phyloP scores from a whole-genome alignment of 768 basidiomycete genomes.

The Boletus coccyginus region DNA sequence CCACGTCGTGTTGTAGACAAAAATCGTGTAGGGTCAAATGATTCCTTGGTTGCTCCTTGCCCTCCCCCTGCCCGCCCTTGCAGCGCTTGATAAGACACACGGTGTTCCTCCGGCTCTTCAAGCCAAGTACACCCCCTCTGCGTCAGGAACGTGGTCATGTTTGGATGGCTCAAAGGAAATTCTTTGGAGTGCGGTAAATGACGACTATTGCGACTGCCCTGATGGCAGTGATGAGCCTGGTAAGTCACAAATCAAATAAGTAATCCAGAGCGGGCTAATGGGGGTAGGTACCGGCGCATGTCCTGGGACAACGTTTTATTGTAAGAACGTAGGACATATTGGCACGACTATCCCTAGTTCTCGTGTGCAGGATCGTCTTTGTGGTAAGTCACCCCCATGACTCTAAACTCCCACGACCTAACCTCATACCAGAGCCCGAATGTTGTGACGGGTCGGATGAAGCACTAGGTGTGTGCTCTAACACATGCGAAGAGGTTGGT shows the following conservation, averaged over 20 bases:
- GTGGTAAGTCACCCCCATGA: conserved; percentile 55
- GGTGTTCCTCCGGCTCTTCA: conserved; percentile 58
- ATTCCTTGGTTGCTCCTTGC: conserved; percentile 47
- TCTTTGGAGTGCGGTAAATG: conserved; percentile 79
- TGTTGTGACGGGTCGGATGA: conserved; percentile 99
- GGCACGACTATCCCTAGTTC: conserved; percentile 76
- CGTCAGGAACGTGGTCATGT: conserved; percentile 68
- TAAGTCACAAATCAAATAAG: conserved; percentile 23
- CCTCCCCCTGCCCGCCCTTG: conserved; percentile 39
- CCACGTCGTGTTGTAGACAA: conserved; percentile 2
- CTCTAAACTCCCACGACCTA: conserved; percentile 1
- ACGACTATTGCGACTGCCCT: conserved; percentile 91
- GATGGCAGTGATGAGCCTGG: conserved; percentile 98
- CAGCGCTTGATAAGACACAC: conserved; percentile 45
- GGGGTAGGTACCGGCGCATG: conserved; percentile 81
- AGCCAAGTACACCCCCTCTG: conserved; percentile 51
- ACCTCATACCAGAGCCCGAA: conserved; percentile 60
- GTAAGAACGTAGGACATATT: conserved; percentile 84
- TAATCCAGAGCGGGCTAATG: conserved; percentile 6
- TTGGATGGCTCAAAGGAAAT: conserved; percentile 79
- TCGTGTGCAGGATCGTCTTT: conserved; percentile 89
- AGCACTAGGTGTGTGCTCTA: conserved; percentile 70
- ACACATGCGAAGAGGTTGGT: conserved; percentile 76
- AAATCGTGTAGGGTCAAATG: conserved; percentile 32
- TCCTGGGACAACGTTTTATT: conserved; percentile 73